Evolutionary conservation across 2,329 filamentous ascomycete species (phyloP).

Genomic region (Xylaria sp.): DNA sequence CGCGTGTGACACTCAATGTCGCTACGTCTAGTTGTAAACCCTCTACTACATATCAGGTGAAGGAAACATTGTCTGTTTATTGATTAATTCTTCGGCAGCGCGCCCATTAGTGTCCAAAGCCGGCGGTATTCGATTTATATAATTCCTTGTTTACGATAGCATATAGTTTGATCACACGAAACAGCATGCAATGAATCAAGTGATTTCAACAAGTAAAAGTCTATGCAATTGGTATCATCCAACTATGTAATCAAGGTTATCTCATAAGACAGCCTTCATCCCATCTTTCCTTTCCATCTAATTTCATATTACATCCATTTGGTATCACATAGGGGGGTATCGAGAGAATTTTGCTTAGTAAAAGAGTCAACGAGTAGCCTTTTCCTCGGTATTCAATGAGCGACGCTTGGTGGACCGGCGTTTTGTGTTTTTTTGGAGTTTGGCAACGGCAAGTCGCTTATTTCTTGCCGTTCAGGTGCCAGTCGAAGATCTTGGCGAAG

Average conservation of each 20-base stretch:
- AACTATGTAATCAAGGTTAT: slow-evolving; percentile 30
- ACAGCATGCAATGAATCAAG: neutral
- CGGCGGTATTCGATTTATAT: neutral
- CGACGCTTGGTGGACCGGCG: slow-evolving; percentile 12
- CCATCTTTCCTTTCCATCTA: slow-evolving; percentile 16
- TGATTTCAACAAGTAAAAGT: slow-evolving; percentile 24
- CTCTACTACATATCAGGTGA: no score
- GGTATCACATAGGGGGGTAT: slow-evolving; percentile 38
- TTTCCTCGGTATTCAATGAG: slow-evolving; percentile 24
- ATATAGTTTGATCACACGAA: neutral
- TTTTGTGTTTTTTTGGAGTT: neutral
- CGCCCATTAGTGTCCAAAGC: no score
- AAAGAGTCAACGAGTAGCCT: slow-evolving; percentile 25
- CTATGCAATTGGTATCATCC: slow-evolving; percentile 41
- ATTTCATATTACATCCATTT: slow-evolving; percentile 36
- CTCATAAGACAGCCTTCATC: slow-evolving; percentile 22
- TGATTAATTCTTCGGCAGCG: no score
- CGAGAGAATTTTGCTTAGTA: slow-evolving; percentile 29
- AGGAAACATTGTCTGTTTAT: no score
- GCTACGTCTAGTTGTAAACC: no score
- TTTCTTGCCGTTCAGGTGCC: slow-evolving; percentile 72
- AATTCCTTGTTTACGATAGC: neutral
- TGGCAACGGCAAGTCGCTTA: slow-evolving; percentile 24
- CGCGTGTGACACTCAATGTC: no score
- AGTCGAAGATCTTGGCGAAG: slow-evolving; percentile 82